Evolutionary conservation across 2,329 filamentous ascomycete genomes (phyloP).

Genomic region (Cladophialophora yegresii): DNA sequence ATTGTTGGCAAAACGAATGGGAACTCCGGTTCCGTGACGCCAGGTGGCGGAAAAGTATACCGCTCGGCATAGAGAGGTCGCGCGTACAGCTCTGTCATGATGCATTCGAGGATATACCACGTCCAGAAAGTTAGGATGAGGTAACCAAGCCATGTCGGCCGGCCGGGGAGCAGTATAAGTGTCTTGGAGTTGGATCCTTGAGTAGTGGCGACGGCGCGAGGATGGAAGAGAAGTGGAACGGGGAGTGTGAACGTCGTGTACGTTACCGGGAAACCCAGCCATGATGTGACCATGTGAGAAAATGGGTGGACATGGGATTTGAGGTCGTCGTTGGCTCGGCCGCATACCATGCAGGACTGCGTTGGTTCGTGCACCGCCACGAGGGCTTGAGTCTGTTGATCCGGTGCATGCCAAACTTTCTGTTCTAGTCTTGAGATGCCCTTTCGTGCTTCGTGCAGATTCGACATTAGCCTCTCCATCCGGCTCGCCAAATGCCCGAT

Average conservation of each 20-base stretch:
- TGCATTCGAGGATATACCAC: slow-evolving; percentile 55
- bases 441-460: slow-evolving; percentile 46
- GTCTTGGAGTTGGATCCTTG: slow-evolving; percentile 35
- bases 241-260: slow-evolving; percentile 61
- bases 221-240: slow-evolving; percentile 30
- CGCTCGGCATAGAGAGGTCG: slow-evolving; percentile 52
- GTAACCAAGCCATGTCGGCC: slow-evolving; percentile 45
- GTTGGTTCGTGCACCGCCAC: background rate
- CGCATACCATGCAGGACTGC: slow-evolving; percentile 23
- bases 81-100: slow-evolving; percentile 56
- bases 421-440: slow-evolving; percentile 46
- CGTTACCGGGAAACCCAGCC: slow-evolving; percentile 50
- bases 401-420: slow-evolving; percentile 39
- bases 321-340: slow-evolving; percentile 12
- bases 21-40: slow-evolving; percentile 54
- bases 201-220: slow-evolving; percentile 37
- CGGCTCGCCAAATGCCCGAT: slow-evolving; percentile 46
- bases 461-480: slow-evolving; percentile 44
- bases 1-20: slow-evolving; percentile 61
- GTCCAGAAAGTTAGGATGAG: slow-evolving; percentile 45
- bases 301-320: slow-evolving; percentile 6
- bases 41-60: slow-evolving; percentile 51
- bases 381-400: slow-evolving; percentile 23
- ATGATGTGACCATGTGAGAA: slow-evolving; percentile 45
- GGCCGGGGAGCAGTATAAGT: slow-evolving; percentile 17